Base-by-base conservation (phyloP, 2,329 filamentous ascomycete genomes). In the Atkinsonella hypoxylon region DNA sequence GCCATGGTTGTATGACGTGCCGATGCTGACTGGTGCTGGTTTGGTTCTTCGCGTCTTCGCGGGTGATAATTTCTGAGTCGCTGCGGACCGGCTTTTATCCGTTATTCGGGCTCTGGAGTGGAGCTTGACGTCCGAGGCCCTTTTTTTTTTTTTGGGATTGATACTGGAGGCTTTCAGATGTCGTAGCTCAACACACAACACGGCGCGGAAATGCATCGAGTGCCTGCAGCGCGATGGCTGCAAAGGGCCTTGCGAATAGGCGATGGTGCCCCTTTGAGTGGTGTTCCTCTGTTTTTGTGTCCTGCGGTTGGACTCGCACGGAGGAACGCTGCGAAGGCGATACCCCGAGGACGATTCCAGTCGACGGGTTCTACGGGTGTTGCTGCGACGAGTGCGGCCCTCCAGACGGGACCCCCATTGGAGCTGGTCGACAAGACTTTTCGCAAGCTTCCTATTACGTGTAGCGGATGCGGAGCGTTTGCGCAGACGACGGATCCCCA, bases 381-480 rank as follows among this genome's bases (percentile, higher is more conserved):
- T 7, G 50, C 41, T 4, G 18, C 52, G 10, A 51, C 15, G 13
- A 20, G 47, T 49, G 50, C 57, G 47, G 9, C 26, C 1, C 7
- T 34, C 2, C 42, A 45, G 10, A 9, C 42, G 15, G 32, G 32
- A 7, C 36, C 45, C 15, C 22, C 34, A 2, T 12, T 22, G 4
- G 34, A 48, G 11, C 11, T 38, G 32, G 7, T 26, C 9, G 43
- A 32, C 13, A 12, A 43, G 1, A 47, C 54, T 3, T 49, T 39
- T 12, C 60, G 62, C 39, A 58, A 56, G 43, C 66, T 85, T 1
- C 81, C 82, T 0, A 58, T 71, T 11, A 78, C 76, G 55, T 86
- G 82, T 57, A 72, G 73, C 12, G 82, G 82, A 36, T 86, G 82
- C 60, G 82, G 82, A 43, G 81, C 82, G 13, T 72, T 83, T 57